phyloP scores from a whole-genome alignment of 2,329 filamentous ascomycete species.

The Trichoderma simmonsii region DNA sequence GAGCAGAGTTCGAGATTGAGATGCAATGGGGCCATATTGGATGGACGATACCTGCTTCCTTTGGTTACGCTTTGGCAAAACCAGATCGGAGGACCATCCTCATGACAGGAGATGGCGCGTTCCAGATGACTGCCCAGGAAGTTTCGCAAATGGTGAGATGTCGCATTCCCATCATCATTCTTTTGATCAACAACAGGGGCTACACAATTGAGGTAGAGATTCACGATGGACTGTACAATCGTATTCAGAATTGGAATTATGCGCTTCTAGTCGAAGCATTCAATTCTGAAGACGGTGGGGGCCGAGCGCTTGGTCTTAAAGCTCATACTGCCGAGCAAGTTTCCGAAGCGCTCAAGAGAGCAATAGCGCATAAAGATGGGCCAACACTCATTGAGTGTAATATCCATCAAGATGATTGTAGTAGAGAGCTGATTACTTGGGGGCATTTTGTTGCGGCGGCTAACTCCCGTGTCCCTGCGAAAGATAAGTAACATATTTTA shows the following conservation, averaged over 20 bases:
- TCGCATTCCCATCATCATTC: conserved; percentile 18
- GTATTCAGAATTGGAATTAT: neutral
- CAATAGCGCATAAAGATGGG: neutral
- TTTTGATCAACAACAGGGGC: conserved; percentile 17
- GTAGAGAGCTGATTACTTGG: neutral
- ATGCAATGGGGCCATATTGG: conserved; percentile 22
- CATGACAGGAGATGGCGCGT: conserved; percentile 20
- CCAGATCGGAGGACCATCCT: neutral
- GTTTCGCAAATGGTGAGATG: conserved; percentile 21
- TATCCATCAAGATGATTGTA: neutral
- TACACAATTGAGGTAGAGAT: neutral
- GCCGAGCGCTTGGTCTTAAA: neutral
- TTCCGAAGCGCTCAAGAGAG: neutral
- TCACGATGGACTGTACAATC: neutral
- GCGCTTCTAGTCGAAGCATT: neutral
- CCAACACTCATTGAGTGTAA: neutral
- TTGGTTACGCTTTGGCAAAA: neutral
- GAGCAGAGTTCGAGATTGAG: conserved; percentile 20
- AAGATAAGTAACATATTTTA: neutral
- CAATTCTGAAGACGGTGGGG: neutral
- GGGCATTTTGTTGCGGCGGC: neutral
- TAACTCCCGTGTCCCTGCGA: neutral
- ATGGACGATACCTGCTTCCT: conserved; percentile 19
- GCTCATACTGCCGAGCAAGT: neutral
- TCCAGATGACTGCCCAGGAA: conserved; percentile 21